Conservation (phyloP, 768 basidiomycete species). For the Auricularia sp. region DNA sequence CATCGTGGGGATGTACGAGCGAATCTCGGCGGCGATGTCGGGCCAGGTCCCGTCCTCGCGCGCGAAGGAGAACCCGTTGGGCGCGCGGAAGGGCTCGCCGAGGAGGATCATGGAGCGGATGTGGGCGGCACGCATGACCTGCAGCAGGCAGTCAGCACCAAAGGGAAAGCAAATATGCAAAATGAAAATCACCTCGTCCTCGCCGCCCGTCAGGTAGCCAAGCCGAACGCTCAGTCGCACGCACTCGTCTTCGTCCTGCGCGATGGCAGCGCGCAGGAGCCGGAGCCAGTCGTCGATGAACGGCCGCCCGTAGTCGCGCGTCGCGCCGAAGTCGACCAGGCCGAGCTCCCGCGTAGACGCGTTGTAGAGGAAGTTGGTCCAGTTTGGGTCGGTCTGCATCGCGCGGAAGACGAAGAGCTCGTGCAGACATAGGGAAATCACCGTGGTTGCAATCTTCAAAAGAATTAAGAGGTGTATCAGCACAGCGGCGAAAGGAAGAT, state of each 20-base stretch:
- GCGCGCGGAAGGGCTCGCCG: slow-evolving; percentile 69
- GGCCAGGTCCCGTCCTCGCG: slow-evolving; percentile 41
- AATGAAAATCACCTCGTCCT: slow-evolving; percentile 50
- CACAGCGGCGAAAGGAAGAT: slow-evolving; percentile 4
- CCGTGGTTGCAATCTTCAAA: slow-evolving; percentile 58
- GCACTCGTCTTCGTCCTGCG: slow-evolving; percentile 57
- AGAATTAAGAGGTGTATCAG: slow-evolving; percentile 20
- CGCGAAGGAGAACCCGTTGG: slow-evolving; percentile 76
- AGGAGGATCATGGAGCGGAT: slow-evolving; percentile 74
- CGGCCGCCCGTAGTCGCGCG: slow-evolving; percentile 68
- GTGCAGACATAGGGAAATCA: slow-evolving; percentile 77
- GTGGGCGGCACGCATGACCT: slow-evolving; percentile 85
- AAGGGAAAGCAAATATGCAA: not conserved
- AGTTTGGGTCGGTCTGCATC: slow-evolving; percentile 99
- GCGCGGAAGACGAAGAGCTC: slow-evolving; percentile 85
- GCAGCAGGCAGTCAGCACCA: slow-evolving; percentile 1
- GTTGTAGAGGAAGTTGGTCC: slow-evolving; percentile 96
- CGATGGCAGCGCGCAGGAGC: slow-evolving; percentile 73
- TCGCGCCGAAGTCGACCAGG: slow-evolving; percentile 94
- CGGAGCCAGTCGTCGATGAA: slow-evolving; percentile 86
- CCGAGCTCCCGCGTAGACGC: slow-evolving; percentile 55
- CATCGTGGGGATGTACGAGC: slow-evolving; percentile 83
- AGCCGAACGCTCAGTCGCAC: slow-evolving; percentile 65
- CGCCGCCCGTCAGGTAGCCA: slow-evolving; percentile 85
- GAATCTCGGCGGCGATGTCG: slow-evolving; percentile 65